phyloP scores from a whole-genome alignment of 768 basidiomycete species.

The Xerocomellus dryophilus region DNA sequence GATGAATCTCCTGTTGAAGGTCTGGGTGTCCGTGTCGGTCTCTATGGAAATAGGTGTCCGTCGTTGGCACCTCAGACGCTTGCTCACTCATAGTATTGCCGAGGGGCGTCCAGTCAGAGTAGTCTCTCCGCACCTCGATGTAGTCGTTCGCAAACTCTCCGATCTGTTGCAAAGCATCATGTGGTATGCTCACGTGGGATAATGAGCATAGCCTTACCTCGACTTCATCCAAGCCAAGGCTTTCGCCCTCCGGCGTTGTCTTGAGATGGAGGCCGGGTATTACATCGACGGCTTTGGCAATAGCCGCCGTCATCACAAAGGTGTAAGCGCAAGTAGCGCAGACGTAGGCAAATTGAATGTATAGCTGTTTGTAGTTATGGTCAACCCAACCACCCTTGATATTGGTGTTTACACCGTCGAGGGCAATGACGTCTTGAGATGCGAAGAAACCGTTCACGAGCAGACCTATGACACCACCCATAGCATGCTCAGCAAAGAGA shows the following conservation, averaged over 20 bases:
- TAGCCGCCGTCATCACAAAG: slow-evolving; percentile 57
- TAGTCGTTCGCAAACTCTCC: slow-evolving; percentile 71
- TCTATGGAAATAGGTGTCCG: slow-evolving; percentile 26
- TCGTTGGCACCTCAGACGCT: slow-evolving; percentile 6
- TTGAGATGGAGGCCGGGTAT: slow-evolving; percentile 58
- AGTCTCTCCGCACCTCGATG: slow-evolving; percentile 67
- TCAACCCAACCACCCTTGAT: slow-evolving; percentile 70
- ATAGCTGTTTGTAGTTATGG: slow-evolving; percentile 74
- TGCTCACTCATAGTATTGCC: slow-evolving; percentile 15
- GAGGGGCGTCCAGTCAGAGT: slow-evolving; percentile 47
- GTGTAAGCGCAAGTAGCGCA: slow-evolving; percentile 56
- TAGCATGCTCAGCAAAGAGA: slow-evolving; percentile 87
- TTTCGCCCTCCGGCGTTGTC: slow-evolving; percentile 54
- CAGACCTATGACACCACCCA: slow-evolving; percentile 79
- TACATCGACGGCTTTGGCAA: slow-evolving; percentile 55
- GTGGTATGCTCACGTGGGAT: background rate
- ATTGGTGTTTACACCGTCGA: slow-evolving; percentile 63
- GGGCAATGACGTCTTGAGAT: slow-evolving; percentile 53
- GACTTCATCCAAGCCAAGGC: slow-evolving; percentile 65
- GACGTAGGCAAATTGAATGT: slow-evolving; percentile 70
- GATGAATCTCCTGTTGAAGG: background rate
- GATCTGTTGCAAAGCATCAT: slow-evolving; percentile 38
- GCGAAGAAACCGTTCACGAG: slow-evolving; percentile 75
- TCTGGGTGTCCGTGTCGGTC: slow-evolving; percentile 42
- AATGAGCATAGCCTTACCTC: slow-evolving; percentile 45